Evolutionary conservation across 2,329 filamentous ascomycete genomes (phyloP).

Genomic region (Penicillium brevicompactum): DNA sequence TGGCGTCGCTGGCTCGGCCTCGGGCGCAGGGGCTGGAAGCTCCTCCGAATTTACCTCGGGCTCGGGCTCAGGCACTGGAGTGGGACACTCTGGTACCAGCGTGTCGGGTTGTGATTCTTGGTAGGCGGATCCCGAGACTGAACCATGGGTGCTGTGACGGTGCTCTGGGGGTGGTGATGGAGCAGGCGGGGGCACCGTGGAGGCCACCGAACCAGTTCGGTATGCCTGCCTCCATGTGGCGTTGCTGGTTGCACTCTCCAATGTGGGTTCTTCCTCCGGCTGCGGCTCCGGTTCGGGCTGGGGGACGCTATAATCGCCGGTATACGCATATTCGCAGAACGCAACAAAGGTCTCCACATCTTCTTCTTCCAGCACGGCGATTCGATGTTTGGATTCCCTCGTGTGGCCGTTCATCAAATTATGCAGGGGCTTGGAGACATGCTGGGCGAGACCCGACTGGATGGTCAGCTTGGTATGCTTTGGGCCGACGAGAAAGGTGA

Average conservation of each 20-base stretch:
- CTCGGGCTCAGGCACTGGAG: background rate
- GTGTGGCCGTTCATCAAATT: constrained; percentile 50
- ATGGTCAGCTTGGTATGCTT: constrained; percentile 50
- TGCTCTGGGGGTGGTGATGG: constrained; percentile 31
- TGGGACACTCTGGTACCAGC: background rate
- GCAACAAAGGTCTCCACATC: constrained; percentile 53
- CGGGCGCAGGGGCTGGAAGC: background rate
- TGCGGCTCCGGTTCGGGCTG: constrained; percentile 13
- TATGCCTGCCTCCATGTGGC: constrained; percentile 20
- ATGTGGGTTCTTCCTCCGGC: constrained; percentile 20
- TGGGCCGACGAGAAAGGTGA: constrained; percentile 51
- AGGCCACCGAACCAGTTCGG: constrained; percentile 27
- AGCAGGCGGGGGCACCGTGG: constrained; percentile 32
- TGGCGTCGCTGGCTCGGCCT: background rate
- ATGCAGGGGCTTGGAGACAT: constrained; percentile 47
- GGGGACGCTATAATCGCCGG: constrained; percentile 48
- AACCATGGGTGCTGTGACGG: background rate
- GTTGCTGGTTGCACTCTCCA: constrained; percentile 12
- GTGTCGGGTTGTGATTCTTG: background rate
- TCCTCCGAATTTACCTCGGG: background rate
- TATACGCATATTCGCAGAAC: constrained; percentile 55
- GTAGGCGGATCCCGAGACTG: background rate
- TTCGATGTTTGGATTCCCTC: constrained; percentile 46
- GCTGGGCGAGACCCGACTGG: constrained; percentile 47
- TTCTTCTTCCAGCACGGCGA: constrained; percentile 48